Evolutionary conservation across 164 flowering plant genomes (phyloP).

Genomic region (Saururus chinensis): DNA sequence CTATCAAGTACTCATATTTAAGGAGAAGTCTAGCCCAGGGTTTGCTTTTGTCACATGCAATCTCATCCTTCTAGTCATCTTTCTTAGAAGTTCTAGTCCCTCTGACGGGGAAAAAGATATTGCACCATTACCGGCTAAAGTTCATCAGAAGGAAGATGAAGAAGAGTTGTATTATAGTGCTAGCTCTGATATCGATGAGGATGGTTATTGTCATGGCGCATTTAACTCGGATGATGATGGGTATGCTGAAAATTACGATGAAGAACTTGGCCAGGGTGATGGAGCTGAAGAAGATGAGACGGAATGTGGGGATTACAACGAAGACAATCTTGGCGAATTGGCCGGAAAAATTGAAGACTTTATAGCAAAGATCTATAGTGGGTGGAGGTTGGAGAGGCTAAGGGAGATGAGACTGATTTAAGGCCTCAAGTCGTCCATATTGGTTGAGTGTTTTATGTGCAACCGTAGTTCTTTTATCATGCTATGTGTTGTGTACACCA

Average conservation of each 20-base stretch:
- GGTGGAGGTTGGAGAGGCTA: not conserved
- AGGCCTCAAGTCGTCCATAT: not conserved
- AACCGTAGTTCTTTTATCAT: slow-evolving; percentile 1
- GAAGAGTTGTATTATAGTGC: not conserved
- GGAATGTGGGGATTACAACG: not conserved
- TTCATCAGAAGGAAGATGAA: not conserved
- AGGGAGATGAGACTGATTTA: slow-evolving; percentile 1
- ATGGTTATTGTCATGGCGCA: not conserved
- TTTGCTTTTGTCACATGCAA: not conserved
- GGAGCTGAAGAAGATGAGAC: not conserved
- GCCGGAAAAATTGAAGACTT: slow-evolving; percentile 1
- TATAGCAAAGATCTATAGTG: not conserved
- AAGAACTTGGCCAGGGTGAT: not conserved
- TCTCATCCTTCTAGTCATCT: not conserved
- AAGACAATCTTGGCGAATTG: not conserved
- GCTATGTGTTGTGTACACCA: not conserved
- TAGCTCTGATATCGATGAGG: not conserved
- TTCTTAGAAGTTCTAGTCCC: not conserved
- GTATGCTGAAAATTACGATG: not conserved
- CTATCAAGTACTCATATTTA: not conserved
- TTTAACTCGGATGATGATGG: not conserved
- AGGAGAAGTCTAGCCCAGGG: not conserved
- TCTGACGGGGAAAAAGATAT: not conserved
- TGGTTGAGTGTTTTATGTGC: not conserved
- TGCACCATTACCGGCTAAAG: not conserved